Conservation (phyloP, 257 asterid species). For the Solanum rostratum region DNA sequence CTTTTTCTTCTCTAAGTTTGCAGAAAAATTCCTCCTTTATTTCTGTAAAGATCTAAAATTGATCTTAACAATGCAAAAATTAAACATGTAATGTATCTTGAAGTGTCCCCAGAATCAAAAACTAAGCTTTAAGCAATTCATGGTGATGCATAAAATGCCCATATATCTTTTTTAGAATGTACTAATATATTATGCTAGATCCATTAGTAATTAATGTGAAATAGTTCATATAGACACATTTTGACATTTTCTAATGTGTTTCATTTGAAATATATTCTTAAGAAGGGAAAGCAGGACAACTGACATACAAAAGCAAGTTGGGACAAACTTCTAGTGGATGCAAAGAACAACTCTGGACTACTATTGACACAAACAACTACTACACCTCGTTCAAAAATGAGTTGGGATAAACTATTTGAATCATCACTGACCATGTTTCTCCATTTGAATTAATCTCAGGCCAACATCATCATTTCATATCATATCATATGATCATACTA, state of each 20-base stretch:
- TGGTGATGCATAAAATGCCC: neutral
- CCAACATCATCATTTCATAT: too few relatives aligned
- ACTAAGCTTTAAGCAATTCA: neutral
- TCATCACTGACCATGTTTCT: neutral
- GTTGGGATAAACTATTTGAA: neutral
- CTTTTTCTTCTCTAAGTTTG: neutral
- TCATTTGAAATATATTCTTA: neutral
- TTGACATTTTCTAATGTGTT: neutral
- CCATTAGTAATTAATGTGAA: neutral
- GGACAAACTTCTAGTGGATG: neutral
- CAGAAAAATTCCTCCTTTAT: neutral
- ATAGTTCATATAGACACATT: neutral
- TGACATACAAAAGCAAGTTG: neutral
- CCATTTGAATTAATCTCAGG: neutral
- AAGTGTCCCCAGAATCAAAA: neutral
- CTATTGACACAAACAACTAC: neutral
- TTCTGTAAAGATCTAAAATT: neutral
- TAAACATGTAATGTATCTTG: neutral
- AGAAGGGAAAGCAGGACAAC: neutral
- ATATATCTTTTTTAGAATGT: neutral
- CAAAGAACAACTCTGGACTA: neutral
- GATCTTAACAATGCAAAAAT: neutral
- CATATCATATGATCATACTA: too few relatives aligned
- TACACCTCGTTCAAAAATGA: neutral
- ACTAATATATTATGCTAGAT: neutral